phyloP scores from a whole-genome alignment of 1,284 basidiomycete species.

The Ceratorhiza oryzae-sativae region DNA sequence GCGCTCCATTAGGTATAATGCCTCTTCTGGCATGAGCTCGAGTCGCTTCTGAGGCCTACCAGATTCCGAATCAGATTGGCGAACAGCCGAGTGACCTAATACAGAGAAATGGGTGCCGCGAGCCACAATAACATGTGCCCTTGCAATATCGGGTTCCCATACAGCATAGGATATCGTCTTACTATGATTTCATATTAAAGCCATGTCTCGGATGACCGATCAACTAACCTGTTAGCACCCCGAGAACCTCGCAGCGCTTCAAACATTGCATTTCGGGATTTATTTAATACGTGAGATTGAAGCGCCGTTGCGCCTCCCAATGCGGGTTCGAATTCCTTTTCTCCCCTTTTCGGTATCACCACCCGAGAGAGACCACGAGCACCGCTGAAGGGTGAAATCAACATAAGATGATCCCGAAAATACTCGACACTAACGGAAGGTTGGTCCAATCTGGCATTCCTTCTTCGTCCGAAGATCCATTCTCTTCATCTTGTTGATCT shows the following conservation, averaged over 20 bases:
- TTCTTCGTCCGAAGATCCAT: conserved; percentile 61
- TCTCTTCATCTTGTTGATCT: conserved; percentile 55
- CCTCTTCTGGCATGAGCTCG: conserved; percentile 94
- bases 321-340: conserved; percentile 94
- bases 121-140: conserved; percentile 70
- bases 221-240: conserved; percentile 55
- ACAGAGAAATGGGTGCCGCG: conserved; percentile 80
- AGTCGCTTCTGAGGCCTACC: conserved; percentile 54
- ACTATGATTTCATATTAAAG: conserved; percentile 51
- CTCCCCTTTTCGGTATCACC: conserved; percentile 87
- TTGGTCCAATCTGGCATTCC: conserved; percentile 66
- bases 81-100: conserved; percentile 76
- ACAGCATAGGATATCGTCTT: conserved; percentile 76
- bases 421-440: conserved; percentile 53
- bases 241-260: conserved; percentile 76
- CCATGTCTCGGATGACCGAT: not conserved
- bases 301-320: conserved; percentile 75
- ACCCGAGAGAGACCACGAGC: conserved; percentile 46
- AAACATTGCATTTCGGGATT: conserved; percentile 82
- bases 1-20: conserved; percentile 89
- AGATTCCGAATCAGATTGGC: conserved; percentile 47
- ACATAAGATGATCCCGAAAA: conserved; percentile 2
- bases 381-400: no score
- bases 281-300: conserved; percentile 77
- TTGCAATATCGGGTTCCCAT: conserved; percentile 69